phyloP scores from a whole-genome alignment of 306 rosid species.

The Trifolium repens region DNA sequence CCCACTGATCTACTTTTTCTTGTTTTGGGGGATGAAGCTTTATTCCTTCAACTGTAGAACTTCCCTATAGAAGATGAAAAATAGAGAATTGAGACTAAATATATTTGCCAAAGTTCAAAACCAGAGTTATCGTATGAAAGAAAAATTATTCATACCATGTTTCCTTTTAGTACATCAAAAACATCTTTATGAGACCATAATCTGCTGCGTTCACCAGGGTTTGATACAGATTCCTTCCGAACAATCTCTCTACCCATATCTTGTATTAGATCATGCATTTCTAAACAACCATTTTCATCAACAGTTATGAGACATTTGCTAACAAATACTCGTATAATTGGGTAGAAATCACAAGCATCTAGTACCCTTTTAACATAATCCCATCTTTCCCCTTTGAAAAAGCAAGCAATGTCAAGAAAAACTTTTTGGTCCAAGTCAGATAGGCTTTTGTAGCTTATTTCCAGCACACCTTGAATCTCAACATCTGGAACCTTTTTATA shows the following conservation, averaged over 20 bases:
- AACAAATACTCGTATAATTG: neutral
- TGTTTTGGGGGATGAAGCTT: constrained; percentile 31
- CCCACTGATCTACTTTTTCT: neutral
- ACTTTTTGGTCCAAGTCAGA: neutral
- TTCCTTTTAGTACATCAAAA: neutral
- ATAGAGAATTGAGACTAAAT: neutral
- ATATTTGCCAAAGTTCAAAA: neutral
- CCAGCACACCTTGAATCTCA: neutral
- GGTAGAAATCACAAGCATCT: neutral
- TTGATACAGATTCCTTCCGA: neutral
- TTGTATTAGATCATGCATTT: constrained; percentile 2
- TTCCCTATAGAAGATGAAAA: neutral
- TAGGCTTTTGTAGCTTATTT: neutral
- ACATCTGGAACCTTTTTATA: neutral
- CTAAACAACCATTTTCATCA: neutral
- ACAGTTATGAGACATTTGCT: neutral
- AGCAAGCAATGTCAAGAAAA: neutral
- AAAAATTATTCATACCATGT: neutral
- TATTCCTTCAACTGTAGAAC: constrained; percentile 27
- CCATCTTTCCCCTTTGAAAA: neutral
- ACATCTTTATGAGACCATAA: neutral
- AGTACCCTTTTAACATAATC: neutral
- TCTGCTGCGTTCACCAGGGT: neutral
- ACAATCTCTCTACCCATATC: constrained; percentile 6
- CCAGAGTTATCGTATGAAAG: neutral